A percentile compares a stretch with the other conserved stretches of the same genome.
Conservation (phyloP, 129 eudicot species). For the Heracleum sosnowskyi region DNA sequence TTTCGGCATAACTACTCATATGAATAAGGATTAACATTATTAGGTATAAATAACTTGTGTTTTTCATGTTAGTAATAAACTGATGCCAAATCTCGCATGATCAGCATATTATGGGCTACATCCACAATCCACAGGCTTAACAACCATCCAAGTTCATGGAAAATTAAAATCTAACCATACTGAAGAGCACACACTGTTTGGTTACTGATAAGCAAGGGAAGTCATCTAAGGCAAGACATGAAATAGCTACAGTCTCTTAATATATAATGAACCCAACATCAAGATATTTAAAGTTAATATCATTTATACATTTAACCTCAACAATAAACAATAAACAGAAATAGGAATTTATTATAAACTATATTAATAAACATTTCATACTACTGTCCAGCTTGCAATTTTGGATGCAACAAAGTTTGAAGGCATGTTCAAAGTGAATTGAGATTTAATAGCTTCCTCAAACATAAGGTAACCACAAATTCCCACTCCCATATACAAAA, state of each 20-base stretch:
- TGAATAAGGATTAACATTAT: background rate
- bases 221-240: background rate
- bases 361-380: constrained; percentile 11
- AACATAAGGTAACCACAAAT: constrained; percentile 54
- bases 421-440: constrained; percentile 61
- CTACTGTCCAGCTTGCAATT: constrained; percentile 63
- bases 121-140: background rate
- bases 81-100: background rate
- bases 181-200: background rate
- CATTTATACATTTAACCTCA: background rate
- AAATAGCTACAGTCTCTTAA: background rate
- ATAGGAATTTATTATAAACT: background rate
- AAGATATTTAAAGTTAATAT: background rate
- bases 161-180: background rate
- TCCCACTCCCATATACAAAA: constrained; percentile 47
- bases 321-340: background rate
- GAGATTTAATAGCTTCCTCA: constrained; percentile 46
- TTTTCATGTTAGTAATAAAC: background rate
- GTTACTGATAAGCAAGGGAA: background rate
- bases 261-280: background rate
- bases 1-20: background rate
- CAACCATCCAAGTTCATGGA: background rate
- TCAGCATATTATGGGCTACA: background rate
- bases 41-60: background rate
- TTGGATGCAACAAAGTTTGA: constrained; percentile 29